Conservation (phyloP, 176 grass and related monocot species). For the Poa annua region DNA sequence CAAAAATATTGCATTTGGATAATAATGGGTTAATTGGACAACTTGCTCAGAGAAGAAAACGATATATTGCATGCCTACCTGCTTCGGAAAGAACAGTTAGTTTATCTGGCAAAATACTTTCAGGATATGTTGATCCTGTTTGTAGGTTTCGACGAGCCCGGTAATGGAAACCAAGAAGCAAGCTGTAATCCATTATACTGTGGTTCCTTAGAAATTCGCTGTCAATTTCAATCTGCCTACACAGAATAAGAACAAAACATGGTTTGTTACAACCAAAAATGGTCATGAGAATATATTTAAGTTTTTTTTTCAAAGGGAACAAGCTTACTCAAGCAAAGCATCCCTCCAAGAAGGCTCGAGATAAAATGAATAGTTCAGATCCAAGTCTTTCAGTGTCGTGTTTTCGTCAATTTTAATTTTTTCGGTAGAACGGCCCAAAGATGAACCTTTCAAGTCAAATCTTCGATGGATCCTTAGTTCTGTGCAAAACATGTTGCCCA, state of each 20-base stretch:
- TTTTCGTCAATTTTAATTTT: slow-evolving; percentile 99
- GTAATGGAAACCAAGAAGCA: slow-evolving; percentile 94
- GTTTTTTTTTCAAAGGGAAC: neutral
- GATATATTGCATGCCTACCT: slow-evolving; percentile 46
- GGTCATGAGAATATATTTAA: neutral
- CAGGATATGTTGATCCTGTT: slow-evolving; percentile 47
- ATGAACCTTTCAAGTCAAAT: slow-evolving; percentile 98
- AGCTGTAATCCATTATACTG: slow-evolving; percentile 98
- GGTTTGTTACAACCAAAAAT: neutral
- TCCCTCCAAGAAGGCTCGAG: slow-evolving; percentile 98
- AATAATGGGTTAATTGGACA: neutral
- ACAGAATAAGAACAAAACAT: slow-evolving; percentile 22
- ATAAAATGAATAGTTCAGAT: slow-evolving; percentile 94
- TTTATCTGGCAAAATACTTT: slow-evolving; percentile 52
- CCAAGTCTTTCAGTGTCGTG: slow-evolving; percentile 96
- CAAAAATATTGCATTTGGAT: neutral
- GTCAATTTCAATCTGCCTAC: slow-evolving; percentile 89
- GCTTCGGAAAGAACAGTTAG: slow-evolving; percentile 76
- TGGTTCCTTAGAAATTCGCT: slow-evolving; percentile 75
- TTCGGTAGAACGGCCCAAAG: slow-evolving; percentile 81
- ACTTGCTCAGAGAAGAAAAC: neutral
- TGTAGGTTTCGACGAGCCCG: slow-evolving; percentile 82
- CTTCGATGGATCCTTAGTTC: slow-evolving; percentile 93
- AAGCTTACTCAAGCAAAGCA: slow-evolving; percentile 77
- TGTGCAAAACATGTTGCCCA: slow-evolving; percentile 99